phyloP scores from a whole-genome alignment of 1,284 basidiomycete species.

The Porogramme epimiltina region DNA sequence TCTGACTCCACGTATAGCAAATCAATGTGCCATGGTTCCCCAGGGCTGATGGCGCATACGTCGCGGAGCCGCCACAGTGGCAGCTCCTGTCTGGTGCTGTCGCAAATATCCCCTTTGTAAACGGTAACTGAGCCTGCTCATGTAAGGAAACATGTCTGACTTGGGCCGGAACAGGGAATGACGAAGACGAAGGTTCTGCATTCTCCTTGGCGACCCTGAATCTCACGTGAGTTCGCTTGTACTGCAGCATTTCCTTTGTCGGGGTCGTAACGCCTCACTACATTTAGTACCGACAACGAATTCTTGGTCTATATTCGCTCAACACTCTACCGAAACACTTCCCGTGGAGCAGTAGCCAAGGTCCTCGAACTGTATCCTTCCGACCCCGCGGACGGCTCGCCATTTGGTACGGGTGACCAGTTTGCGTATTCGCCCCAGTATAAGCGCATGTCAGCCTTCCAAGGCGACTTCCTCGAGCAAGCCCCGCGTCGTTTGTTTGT shows the following conservation, averaged over 20 bases:
- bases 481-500: slow-evolving; percentile 39
- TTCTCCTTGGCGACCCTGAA: slow-evolving; percentile 26
- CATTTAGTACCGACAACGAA: slow-evolving; percentile 17
- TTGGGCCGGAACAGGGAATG: slow-evolving; percentile 21
- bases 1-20: neutral
- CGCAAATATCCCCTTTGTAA: slow-evolving; percentile 30
- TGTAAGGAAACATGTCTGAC: neutral
- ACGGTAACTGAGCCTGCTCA: slow-evolving; percentile 6
- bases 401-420: slow-evolving; percentile 45
- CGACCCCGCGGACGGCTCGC: slow-evolving; percentile 47
- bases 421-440: slow-evolving; percentile 47
- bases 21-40: too few relatives aligned
- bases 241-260: neutral
- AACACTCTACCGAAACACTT: slow-evolving; percentile 14
- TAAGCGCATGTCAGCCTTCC: slow-evolving; percentile 50
- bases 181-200: slow-evolving; percentile 37
- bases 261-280: too few relatives aligned
- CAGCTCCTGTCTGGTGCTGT: slow-evolving; percentile 13
- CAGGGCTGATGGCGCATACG: slow-evolving; percentile 39
- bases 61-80: slow-evolving; percentile 25
- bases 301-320: slow-evolving; percentile 7
- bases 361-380: slow-evolving; percentile 35
- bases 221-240: slow-evolving; percentile 17
- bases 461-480: slow-evolving; percentile 51
- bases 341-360: neutral